Evolutionary conservation across 495 filamentous ascomycete genomes (phyloP).

Genomic region (Lindgomyces ingoldianus): DNA sequence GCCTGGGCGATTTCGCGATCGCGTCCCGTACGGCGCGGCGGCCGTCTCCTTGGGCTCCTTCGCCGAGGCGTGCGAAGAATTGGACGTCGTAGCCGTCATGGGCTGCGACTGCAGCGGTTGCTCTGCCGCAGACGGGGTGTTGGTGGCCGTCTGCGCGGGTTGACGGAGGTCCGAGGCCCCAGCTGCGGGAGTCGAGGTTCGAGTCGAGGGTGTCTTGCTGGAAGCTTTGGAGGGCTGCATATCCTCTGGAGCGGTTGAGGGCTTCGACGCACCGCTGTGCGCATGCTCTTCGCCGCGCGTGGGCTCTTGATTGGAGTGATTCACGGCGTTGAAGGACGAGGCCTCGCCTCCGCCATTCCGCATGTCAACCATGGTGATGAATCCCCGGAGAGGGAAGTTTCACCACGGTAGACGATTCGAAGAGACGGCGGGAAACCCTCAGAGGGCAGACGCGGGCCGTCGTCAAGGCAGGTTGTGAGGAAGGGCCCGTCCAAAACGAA

Average conservation of each 20-base stretch:
- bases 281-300: slow-evolving; percentile 27
- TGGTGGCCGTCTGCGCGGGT: slow-evolving; percentile 21
- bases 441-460: slow-evolving; percentile 28
- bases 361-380: slow-evolving; percentile 36
- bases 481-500: slow-evolving; percentile 20
- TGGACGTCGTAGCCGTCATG: slow-evolving; percentile 54
- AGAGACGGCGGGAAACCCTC: slow-evolving; percentile 12
- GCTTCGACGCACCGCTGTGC: slow-evolving; percentile 17
- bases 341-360: slow-evolving; percentile 38
- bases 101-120: slow-evolving; percentile 45
- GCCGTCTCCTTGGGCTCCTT: slow-evolving; percentile 35
- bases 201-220: slow-evolving; percentile 31
- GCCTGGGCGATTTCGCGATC: slow-evolving; percentile 86
- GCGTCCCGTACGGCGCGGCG: slow-evolving; percentile 81
- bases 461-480: slow-evolving; percentile 30
- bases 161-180: slow-evolving; percentile 30
- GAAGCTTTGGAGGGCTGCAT: slow-evolving; percentile 23
- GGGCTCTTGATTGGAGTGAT: slow-evolving; percentile 26
- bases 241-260: slow-evolving; percentile 24
- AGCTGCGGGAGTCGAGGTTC: slow-evolving; percentile 33
- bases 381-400: slow-evolving; percentile 23
- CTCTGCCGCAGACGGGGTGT: slow-evolving; percentile 19
- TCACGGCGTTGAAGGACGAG: slow-evolving; percentile 32
- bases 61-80: slow-evolving; percentile 43
- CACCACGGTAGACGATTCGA: slow-evolving; percentile 12